Evolutionary conservation across 768 basidiomycete genomes (phyloP).

Genomic region (Phaffia tasmanica): DNA sequence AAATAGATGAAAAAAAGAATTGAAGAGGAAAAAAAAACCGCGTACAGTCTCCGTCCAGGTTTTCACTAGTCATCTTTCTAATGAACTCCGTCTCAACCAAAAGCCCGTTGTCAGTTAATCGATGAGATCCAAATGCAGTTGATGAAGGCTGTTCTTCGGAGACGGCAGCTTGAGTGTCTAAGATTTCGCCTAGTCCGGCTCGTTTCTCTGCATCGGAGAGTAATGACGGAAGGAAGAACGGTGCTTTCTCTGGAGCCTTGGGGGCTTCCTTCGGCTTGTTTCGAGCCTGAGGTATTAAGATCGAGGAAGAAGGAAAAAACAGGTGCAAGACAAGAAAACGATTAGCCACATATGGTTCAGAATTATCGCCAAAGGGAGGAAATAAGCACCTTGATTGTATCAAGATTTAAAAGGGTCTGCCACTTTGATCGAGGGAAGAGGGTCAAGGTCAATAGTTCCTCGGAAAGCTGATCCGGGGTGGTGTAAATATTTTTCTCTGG

Average conservation of each 20-base stretch:
- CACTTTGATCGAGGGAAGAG: constrained; percentile 82
- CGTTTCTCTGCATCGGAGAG: constrained; percentile 52
- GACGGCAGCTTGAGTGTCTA: constrained; percentile 44
- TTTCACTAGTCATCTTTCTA: constrained; percentile 51
- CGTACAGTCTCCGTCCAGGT: constrained; percentile 59
- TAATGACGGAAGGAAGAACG: constrained; percentile 91
- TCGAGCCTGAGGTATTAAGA: constrained; percentile 51
- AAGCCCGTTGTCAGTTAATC: constrained; percentile 13
- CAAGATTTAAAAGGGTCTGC: constrained; percentile 94
- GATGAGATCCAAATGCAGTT: constrained; percentile 9
- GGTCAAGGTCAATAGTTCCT: constrained; percentile 85
- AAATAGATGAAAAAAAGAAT: background rate
- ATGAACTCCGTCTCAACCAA: constrained; percentile 51
- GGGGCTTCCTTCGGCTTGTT: constrained; percentile 95
- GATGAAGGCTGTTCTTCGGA: constrained; percentile 41
- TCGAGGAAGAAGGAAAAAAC: background rate
- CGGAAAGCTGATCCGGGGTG: constrained; percentile 77
- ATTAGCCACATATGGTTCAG: background rate
- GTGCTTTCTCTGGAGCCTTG: constrained; percentile 87
- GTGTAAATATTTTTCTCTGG: constrained; percentile 56
- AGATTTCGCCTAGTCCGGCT: constrained; percentile 52
- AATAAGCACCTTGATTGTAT: constrained; percentile 70
- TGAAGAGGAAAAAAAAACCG: constrained; percentile 17
- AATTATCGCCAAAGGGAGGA: background rate
- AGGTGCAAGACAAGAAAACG: background rate